These are phyloP conservation scores for Rosa lucieae DNA, from an alignment of 306 rosid species.

Conservation along the genomic window DNA sequence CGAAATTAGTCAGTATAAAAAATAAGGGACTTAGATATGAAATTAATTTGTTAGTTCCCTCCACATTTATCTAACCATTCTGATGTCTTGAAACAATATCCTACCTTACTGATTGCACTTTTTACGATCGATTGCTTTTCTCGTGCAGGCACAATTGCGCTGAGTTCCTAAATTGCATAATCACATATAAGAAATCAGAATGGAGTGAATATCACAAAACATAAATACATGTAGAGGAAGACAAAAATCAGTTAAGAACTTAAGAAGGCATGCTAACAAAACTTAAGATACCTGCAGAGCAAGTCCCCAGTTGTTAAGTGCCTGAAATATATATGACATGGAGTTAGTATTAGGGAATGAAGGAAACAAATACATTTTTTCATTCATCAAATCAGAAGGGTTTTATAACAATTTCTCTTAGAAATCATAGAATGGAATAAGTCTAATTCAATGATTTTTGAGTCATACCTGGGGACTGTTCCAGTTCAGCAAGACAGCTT, in stretches of 20 bases:
- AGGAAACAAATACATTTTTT: not conserved
- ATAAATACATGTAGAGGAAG: not conserved
- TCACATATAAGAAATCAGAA: slow-evolving; percentile 15
- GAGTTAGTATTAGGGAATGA: slow-evolving; percentile 22
- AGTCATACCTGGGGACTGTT: slow-evolving; percentile 92
- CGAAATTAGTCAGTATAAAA: slow-evolving; percentile 21
- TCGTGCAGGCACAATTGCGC: slow-evolving; percentile 94
- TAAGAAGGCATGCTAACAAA: not conserved
- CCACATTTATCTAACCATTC: slow-evolving; percentile 14
- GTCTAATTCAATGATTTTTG: slow-evolving; percentile 19
- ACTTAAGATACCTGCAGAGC: slow-evolving; percentile 82
- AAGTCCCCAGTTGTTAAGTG: slow-evolving; percentile 99
- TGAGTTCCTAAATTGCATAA: slow-evolving; percentile 73
- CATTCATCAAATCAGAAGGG: not conserved
- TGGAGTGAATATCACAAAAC: slow-evolving; percentile 11
- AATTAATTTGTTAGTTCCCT: slow-evolving; percentile 22
- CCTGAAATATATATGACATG: slow-evolving; percentile 64
- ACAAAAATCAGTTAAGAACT: not conserved
- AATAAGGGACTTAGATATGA: slow-evolving; percentile 7
- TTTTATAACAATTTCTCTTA: not conserved
- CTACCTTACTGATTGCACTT: slow-evolving; percentile 97
- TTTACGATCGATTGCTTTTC: slow-evolving; percentile 92
- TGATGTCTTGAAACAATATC: slow-evolving; percentile 18
- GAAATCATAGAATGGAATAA: slow-evolving; percentile 3
- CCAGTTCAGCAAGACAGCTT: slow-evolving; percentile 97